Evolutionary conservation across 441 rosid species (phyloP), one percentile per base, ranked within the genome.

Genomic region (Isatis lusitanica): DNA sequence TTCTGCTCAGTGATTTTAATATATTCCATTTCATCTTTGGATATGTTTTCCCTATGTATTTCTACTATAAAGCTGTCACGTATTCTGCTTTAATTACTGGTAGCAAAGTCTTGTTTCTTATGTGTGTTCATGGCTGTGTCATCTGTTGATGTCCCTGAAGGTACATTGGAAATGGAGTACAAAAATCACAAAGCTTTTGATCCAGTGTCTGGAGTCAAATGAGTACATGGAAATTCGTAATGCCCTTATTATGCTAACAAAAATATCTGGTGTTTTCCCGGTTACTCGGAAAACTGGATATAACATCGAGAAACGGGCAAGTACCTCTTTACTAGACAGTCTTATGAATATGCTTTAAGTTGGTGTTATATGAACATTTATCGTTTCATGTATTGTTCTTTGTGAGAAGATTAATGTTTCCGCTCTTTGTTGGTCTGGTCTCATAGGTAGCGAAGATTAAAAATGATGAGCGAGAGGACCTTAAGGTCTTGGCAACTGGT

Each of bases 91-190:
- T 70, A 70, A 16, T 39, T 47, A 58, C 43, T 57, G 31, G 55
- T 57, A 63, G 65, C 57, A 64, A 28, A 56, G 55, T 58, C 11
- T 63, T 63, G 63, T 64, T 75, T 53, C 72, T 48, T 63, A 17
- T 50, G 57, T 33, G 40, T 57, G 24, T 65, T 60, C 16, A 40
- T 80, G 38, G 17, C 40, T 71, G 57, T 57, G 66, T 70, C 12
- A 30, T 63, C 58, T 79, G 63, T 71, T 70, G 42, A 75, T 79
- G 59, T 74, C 39, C 38, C 50, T 84, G 70, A 67, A 96, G 99
- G 98, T 96, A 12, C 99, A 94, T 76, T 96, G 98, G 98, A 96
- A 96, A 79, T 96, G 99, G 99, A 89, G 98, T 80, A 95, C 91
- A 78, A 90, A 96, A 84, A 92, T 96, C 72, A 94, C 99, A 55